These are phyloP conservation scores for Coemansia sp. DNA, from an alignment of 192 early-diverging fungal genomes.

Conservation along the genomic window DNA sequence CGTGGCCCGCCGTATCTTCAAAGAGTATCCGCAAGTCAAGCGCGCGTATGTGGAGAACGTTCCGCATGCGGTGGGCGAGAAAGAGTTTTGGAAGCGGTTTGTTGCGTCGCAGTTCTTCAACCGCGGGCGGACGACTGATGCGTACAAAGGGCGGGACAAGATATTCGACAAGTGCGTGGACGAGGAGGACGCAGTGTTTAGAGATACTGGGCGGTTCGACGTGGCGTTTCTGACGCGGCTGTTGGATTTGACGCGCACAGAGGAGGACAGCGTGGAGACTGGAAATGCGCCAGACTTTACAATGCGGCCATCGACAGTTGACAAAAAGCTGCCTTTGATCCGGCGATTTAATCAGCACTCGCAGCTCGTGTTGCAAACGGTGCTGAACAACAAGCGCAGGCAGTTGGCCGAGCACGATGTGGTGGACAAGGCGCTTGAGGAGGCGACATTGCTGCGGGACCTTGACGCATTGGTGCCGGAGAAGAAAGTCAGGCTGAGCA, in stretches of 20 bases:
- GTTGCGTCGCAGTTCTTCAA: conserved; percentile 84
- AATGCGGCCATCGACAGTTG: conserved; percentile 67
- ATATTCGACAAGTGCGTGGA: conserved; percentile 76
- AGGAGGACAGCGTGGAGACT: conserved; percentile 77
- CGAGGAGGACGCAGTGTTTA: conserved; percentile 71
- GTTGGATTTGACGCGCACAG: conserved; percentile 78
- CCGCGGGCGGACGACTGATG: conserved; percentile 62
- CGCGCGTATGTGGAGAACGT: conserved; percentile 80
- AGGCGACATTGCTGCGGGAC: conserved; percentile 71
- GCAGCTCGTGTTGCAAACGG: conserved; percentile 67
- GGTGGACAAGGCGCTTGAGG: conserved; percentile 51
- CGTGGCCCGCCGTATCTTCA: conserved; percentile 84
- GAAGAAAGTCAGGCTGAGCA: conserved; percentile 63
- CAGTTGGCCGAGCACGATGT: conserved; percentile 4
- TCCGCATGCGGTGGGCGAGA: conserved; percentile 69
- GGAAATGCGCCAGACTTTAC: conserved; percentile 81
- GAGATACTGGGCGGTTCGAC: conserved; percentile 46
- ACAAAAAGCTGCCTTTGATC: conserved; percentile 75
- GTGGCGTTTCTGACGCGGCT: conserved; percentile 63
- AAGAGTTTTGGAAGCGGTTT: conserved; percentile 88
- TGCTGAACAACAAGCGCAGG: conserved; percentile 34
- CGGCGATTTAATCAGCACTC: conserved; percentile 88
- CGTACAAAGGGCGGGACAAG: conserved; percentile 57
- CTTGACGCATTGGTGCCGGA: conserved; percentile 56
- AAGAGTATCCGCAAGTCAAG: conserved; percentile 85